A percentile compares a stretch with the other conserved stretches of the same genome.
Evolutionary conservation across 768 basidiomycete genomes (phyloP).

Genomic region (Boletus rufocinnamomeus): DNA sequence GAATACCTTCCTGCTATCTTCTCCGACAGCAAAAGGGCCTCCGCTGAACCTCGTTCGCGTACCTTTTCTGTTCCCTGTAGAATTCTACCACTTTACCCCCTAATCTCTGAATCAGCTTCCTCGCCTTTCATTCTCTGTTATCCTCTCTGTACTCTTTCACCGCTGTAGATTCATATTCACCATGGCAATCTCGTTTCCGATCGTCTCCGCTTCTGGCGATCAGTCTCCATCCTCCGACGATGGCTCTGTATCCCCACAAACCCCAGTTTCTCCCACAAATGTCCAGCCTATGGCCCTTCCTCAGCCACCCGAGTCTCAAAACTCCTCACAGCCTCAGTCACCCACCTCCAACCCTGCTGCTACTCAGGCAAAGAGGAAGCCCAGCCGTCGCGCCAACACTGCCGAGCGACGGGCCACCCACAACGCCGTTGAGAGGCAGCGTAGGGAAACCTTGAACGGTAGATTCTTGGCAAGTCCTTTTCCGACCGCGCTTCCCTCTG

Average conservation of each 20-base stretch:
- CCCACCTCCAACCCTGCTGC: constrained; percentile 24
- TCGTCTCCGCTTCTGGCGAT: constrained; percentile 39
- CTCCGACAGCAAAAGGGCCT: constrained; percentile 34
- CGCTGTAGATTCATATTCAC: constrained; percentile 18
- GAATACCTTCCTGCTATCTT: constrained; percentile 15
- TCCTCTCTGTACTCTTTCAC: constrained; percentile 12
- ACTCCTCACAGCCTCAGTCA: constrained; percentile 25
- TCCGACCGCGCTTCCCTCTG: constrained; percentile 8
- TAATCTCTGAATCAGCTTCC: constrained; percentile 18
- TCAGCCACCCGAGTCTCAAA: constrained; percentile 28
- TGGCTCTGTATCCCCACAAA: constrained; percentile 46
- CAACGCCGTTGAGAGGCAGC: constrained; percentile 94
- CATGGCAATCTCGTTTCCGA: constrained; percentile 43
- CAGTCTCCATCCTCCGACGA: constrained; percentile 46
- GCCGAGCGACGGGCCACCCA: constrained; percentile 95
- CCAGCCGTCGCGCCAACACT: constrained; percentile 88
- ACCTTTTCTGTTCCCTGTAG: constrained; percentile 36
- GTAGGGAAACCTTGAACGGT: constrained; percentile 90
- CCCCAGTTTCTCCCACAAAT: constrained; percentile 47
- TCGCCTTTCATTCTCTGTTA: constrained; percentile 4
- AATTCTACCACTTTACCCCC: constrained; percentile 22
- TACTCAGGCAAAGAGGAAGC: constrained; percentile 71
- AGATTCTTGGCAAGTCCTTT: constrained; percentile 73
- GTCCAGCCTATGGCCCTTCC: constrained; percentile 40
- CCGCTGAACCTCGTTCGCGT: constrained; percentile 51